A percentile compares a stretch with the other conserved stretches of the same genome.
phyloP scores from a whole-genome alignment of 176 grass and related monocot species.

The Bolboschoenus planiculmis region DNA sequence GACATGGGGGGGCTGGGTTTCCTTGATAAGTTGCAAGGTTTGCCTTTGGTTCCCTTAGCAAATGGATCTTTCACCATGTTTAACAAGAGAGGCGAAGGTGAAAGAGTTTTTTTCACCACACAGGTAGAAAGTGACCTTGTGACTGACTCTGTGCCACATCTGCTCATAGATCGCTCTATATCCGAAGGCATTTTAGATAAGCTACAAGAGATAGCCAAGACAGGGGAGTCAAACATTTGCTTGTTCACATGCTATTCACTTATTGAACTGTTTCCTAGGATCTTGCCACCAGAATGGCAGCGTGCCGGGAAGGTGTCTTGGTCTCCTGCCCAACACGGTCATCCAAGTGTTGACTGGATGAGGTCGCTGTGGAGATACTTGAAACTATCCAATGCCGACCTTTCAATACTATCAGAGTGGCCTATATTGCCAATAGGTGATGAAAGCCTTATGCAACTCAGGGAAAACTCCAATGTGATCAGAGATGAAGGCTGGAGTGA shows the following conservation, averaged over 20 bases:
- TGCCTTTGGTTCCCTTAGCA: conserved; percentile 79
- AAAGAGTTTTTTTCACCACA: conserved; percentile 70
- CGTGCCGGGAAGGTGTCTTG: conserved; percentile 61
- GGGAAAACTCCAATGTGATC: conserved; percentile 80
- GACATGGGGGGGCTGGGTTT: conserved; percentile 49
- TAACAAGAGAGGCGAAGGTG: conserved; percentile 64
- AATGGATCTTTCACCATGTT: conserved; percentile 81
- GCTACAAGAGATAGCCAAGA: conserved; percentile 67
- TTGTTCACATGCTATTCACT: conserved; percentile 68
- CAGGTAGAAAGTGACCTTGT: conserved; percentile 83
- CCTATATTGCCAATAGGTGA: conserved; percentile 81
- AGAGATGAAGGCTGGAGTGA: conserved; percentile 92
- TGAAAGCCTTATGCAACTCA: conserved; percentile 65
- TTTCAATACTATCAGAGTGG: conserved; percentile 80
- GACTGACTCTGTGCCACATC: conserved; percentile 64
- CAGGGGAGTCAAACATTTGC: conserved; percentile 54
- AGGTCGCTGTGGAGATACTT: conserved; percentile 75
- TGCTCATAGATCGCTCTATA: conserved; percentile 73
- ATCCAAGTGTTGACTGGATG: conserved; percentile 83
- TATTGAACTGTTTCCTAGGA: conserved; percentile 76
- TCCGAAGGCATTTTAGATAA: conserved; percentile 65
- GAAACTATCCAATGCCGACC: conserved; percentile 61
- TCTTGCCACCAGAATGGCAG: conserved; percentile 92
- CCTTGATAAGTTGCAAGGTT: conserved; percentile 70
- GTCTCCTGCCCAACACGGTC: conserved; percentile 65